Evolutionary conservation across 345 rosid genomes (phyloP), one percentile per base, ranked within the genome.

Genomic region (Jatropha curcas): DNA sequence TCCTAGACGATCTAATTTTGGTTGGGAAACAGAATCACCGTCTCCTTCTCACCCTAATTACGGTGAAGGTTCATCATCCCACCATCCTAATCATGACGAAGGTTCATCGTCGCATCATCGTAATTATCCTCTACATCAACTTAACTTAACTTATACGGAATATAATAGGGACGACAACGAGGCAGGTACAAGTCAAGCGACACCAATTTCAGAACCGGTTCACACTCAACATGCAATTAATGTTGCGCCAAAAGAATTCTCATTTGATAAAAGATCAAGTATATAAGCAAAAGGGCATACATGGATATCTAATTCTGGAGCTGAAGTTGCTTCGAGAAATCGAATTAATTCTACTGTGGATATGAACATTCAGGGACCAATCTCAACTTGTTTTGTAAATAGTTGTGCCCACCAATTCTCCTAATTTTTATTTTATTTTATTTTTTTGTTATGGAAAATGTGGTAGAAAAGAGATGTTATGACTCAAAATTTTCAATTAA

Each of bases 1-100:
- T 0, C 90, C 89, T 0, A 66, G 70, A 55, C 72, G 71, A 48
- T 83, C 84, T 0, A 82, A 76, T 59, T 46, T 69, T 6, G 82
- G 74, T 8, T 82, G 68, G 77, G 86, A 87, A 2, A 59, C 77
- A 0, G 86, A 85, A 0, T 81, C 80, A 9, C 81, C 84, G 0
- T 81, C 88, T 10, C 70, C 67, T 2, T 60, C 78, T 7, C 77
- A 80, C 46, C 80, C 20, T 5, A 17, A 52, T 46, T 19, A 39
- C 2, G 77, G 45, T 1, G 81, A 79, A 0, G 84, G 69, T 12
- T 81, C 86, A 4, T 76, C 83, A 1, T 72, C 90, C 1, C 72
- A 68, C 67, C 8, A 66, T 10, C 57, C 57, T 5, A 12, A 65
- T 65, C 1, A 24, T 9, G 34, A 1, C 1, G 25, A 46, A 8